Percentiles rank a stretch among this genome's conserved stretches.
Conservation (phyloP, 2,329 filamentous ascomycete species). For the Hymenoscyphus linearis region DNA sequence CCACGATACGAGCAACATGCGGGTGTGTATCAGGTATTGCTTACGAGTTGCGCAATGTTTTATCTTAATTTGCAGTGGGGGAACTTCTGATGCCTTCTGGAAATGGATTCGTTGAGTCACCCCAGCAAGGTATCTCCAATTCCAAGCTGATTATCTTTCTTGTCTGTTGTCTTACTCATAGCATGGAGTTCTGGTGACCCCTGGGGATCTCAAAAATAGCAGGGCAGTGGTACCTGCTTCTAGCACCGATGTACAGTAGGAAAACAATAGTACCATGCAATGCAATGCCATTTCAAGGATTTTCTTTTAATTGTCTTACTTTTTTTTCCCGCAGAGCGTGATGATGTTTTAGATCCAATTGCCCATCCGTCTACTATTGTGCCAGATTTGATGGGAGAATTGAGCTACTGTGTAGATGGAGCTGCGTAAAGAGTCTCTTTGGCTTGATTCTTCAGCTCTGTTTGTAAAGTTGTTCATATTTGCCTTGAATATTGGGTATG, state of each 20-base stretch:
- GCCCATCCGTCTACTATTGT: not conserved
- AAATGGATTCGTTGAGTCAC: not conserved
- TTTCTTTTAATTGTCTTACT: not conserved
- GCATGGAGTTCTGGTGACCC: conserved; percentile 15
- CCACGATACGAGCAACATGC: not conserved
- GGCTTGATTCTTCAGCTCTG: not conserved
- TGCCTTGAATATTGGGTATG: not conserved
- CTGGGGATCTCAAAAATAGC: not conserved
- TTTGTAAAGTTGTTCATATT: not conserved
- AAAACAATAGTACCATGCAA: conserved; percentile 5
- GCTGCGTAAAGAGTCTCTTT: not conserved
- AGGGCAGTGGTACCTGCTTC: conserved; percentile 1
- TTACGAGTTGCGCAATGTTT: not conserved
- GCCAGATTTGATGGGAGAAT: not conserved
- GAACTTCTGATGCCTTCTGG: not conserved
- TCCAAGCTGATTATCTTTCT: not conserved
- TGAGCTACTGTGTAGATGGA: not conserved
- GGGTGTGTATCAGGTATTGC: not conserved
- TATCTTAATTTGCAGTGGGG: not conserved
- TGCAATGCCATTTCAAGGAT: not conserved
- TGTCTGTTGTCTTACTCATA: conserved; percentile 2
- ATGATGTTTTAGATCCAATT: not conserved
- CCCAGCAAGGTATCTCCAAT: not conserved
- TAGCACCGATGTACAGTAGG: conserved; percentile 7
- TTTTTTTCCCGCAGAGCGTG: not conserved